phyloP scores from a whole-genome alignment of 129 eudicot genomes.

The Deinandra increscens region DNA sequence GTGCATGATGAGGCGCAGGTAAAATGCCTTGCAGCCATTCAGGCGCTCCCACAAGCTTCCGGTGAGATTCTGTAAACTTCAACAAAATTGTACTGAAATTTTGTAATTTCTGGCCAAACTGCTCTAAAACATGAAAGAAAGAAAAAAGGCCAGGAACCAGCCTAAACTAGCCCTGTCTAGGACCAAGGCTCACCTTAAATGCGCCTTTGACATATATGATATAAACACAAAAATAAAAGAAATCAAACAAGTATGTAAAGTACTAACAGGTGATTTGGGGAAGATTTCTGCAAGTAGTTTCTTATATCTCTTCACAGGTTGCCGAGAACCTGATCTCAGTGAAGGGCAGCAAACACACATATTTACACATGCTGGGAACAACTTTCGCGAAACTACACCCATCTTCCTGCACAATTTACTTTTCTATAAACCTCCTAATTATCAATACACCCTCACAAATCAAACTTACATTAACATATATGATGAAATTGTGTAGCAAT shows the following conservation, averaged over 20 bases:
- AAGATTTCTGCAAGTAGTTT: constrained; percentile 79
- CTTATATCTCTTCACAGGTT: constrained; percentile 94
- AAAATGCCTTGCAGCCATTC: too few relatives aligned
- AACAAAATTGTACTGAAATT: too few relatives aligned
- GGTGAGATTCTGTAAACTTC: too few relatives aligned
- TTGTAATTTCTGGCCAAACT: too few relatives aligned
- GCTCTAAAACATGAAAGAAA: too few relatives aligned
- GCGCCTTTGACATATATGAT: not conserved
- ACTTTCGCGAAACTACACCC: constrained; percentile 87
- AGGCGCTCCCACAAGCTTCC: too few relatives aligned
- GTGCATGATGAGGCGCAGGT: too few relatives aligned
- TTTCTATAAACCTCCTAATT: constrained; percentile 9
- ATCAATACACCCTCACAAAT: not conserved
- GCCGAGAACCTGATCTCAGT: constrained; percentile 83
- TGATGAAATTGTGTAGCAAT: not conserved
- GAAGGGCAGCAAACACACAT: constrained; percentile 98
- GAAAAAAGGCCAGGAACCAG: too few relatives aligned
- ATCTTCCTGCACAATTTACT: constrained; percentile 47
- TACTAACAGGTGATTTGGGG: constrained; percentile 89
- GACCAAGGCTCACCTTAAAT: too few relatives aligned
- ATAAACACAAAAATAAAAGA: not conserved
- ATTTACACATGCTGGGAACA: constrained; percentile 95
- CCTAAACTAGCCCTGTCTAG: too few relatives aligned
- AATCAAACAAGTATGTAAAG: constrained; percentile 7
- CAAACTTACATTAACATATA: not conserved